A percentile compares a stretch with the other conserved stretches of the same genome.
These are phyloP conservation scores for Crataegus laevigata DNA, from an alignment of 306 rosid species.

Conservation along the genomic window DNA sequence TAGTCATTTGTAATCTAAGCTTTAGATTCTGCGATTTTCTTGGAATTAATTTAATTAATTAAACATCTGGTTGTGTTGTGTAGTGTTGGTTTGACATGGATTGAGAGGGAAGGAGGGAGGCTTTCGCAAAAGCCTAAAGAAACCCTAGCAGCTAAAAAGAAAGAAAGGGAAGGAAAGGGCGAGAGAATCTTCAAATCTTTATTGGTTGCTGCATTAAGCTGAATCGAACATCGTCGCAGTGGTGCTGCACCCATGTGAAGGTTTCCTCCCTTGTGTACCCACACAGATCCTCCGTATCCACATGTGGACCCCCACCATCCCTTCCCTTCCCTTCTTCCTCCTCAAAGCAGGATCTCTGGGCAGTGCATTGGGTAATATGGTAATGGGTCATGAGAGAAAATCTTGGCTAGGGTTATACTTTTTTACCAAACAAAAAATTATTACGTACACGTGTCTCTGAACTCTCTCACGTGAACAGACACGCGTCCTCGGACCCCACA, in stretches of 20 bases:
- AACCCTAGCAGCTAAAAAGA: not conserved
- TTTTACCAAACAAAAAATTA: not conserved
- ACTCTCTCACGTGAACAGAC: slow-evolving; percentile 40
- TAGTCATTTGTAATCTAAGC: slow-evolving; percentile 26
- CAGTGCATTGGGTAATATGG: not conserved
- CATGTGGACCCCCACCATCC: slow-evolving; percentile 31
- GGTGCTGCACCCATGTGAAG: slow-evolving; percentile 60
- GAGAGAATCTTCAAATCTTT: slow-evolving; percentile 6
- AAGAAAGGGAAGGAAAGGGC: not conserved
- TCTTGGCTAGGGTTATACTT: too few species aligned
- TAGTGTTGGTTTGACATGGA: not conserved
- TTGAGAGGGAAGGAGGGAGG: not conserved
- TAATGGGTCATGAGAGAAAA: not conserved
- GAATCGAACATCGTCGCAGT: slow-evolving; percentile 15
- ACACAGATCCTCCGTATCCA: slow-evolving; percentile 83
- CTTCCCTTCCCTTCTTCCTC: not conserved
- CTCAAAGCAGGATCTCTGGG: not conserved
- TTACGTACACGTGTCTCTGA: slow-evolving; percentile 35
- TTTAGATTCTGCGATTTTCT: slow-evolving; percentile 25
- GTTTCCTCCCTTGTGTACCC: slow-evolving; percentile 36
- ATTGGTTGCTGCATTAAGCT: not conserved
- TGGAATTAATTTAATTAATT: not conserved
- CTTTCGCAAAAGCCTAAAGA: not conserved
- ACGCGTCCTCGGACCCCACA: slow-evolving; percentile 16
- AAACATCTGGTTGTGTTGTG: not conserved